Evolutionary conservation across 169 alveolate genomes (phyloP).

Genomic region (Prorocentrum cordatum): DNA sequence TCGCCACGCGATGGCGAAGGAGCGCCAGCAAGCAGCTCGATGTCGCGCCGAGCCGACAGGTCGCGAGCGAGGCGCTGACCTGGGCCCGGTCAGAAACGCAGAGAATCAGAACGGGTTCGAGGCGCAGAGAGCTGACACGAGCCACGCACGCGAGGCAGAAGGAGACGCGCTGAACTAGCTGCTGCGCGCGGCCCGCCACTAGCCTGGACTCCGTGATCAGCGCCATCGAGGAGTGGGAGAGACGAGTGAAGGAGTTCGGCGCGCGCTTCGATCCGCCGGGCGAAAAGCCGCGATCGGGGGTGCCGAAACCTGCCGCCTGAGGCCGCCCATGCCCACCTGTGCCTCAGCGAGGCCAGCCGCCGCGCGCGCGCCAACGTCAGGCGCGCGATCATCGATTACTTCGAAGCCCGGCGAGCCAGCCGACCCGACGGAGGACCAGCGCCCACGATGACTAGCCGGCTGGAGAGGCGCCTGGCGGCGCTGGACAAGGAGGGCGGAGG

Average conservation of each 20-base stretch:
- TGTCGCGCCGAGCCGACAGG: background rate
- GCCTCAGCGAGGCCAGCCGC: background rate
- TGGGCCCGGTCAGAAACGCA: background rate
- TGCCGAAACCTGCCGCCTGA: background rate
- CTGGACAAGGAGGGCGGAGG: too few species aligned
- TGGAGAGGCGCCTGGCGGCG: too few species aligned
- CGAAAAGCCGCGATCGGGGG: background rate
- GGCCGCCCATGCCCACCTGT: too few species aligned
- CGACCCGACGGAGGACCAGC: background rate
- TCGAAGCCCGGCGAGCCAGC: background rate
- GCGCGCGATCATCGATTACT: background rate
- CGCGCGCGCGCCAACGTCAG: background rate
- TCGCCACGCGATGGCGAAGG: too few species aligned
- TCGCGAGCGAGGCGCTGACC: background rate
- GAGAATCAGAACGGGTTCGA: background rate
- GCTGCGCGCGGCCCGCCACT: background rate
- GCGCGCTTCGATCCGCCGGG: too few species aligned
- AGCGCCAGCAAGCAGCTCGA: background rate
- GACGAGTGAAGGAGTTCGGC: background rate
- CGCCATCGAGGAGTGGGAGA: background rate
- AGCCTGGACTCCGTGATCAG: background rate
- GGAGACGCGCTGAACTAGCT: background rate
- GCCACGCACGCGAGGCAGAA: background rate
- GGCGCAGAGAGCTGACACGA: background rate
- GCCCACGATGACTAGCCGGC: too few species aligned